Percentiles rank a stretch among this genome's conserved stretches.
Evolutionary conservation across 257 asterid genomes (phyloP).

Genomic region (Scutellaria barbata): DNA sequence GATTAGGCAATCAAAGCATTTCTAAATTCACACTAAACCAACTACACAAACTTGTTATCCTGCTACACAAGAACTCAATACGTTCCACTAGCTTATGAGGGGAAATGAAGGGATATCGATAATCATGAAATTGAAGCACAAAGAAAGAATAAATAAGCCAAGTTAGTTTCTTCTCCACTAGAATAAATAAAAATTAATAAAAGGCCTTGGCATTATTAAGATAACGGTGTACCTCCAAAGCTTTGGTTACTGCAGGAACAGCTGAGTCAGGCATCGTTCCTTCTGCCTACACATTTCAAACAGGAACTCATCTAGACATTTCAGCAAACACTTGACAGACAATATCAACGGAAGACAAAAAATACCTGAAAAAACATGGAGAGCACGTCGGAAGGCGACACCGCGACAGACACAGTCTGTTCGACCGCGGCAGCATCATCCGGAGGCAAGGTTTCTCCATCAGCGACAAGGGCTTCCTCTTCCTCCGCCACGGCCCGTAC

Average conservation of each 20-base stretch:
- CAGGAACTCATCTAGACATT: slow-evolving; percentile 31
- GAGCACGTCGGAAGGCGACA: slow-evolving; percentile 86
- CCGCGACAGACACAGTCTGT: slow-evolving; percentile 78
- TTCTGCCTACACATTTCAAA: slow-evolving; percentile 64
- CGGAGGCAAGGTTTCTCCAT: slow-evolving; percentile 39
- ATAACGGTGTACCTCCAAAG: slow-evolving; percentile 59
- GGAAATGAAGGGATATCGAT: neutral
- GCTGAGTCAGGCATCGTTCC: slow-evolving; percentile 74
- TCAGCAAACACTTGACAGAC: slow-evolving; percentile 32
- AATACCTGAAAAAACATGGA: slow-evolving; percentile 83
- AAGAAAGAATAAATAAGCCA: too few species aligned
- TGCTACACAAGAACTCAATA: neutral
- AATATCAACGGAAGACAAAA: neutral
- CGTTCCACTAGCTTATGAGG: neutral
- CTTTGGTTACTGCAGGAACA: slow-evolving; percentile 66
- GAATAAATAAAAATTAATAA: too few species aligned
- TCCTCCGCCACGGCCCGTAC: slow-evolving; percentile 56
- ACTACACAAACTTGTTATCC: neutral
- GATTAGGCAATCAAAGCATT: neutral
- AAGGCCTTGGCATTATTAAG: neutral
- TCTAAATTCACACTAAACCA: too few species aligned
- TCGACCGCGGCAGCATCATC: slow-evolving; percentile 43
- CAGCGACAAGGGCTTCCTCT: slow-evolving; percentile 43
- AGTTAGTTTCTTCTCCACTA: too few species aligned
- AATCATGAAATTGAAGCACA: neutral